Base-by-base conservation (phyloP, 1,139 yeast genomes). In the Nematodospora anomalae region DNA sequence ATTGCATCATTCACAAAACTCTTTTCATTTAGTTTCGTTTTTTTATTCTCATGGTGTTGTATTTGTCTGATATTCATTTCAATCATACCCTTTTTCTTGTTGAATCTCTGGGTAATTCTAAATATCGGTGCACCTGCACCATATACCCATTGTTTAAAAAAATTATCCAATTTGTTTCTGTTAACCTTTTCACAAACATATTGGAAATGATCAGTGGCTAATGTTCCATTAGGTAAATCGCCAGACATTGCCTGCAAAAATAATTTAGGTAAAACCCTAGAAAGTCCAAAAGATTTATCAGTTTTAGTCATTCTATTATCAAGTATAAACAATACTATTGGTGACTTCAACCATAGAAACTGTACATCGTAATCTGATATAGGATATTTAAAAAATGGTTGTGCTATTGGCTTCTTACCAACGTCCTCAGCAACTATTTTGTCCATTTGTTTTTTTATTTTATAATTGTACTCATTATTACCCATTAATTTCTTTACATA, bases 221-320 rank as follows among this genome's bases (percentile, higher is more conserved):
- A 59, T 3, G 80, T 71, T n/a, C 94, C 87, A 51, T 86, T 85
- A 16, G 77, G 77, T 35, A 90, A 64, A 50, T 92, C 98, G 12
- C 96, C 96, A 3, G 96, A 86, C 94, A 94, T 88, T 0, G 96
- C 95, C 56, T 92, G 97, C 28, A 94, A 65, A 51, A 92, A 88
- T 16, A 94, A 67, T 52, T 90, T 92, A 0, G 98, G 97, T 27
- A 94, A 74, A 0, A 89, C 97, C 44, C 98, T 77, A 1, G 92
- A 80, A 42, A 94, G 68, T 2, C 98, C 98, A 58, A 92, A 84
- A 0, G 96, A 85, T 48, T 90, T 82, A 55, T 94, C 98, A 1
- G 97, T 88, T 53, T 92, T 92, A 0, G 97, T 90, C 95, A 94
- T 88, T 45, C 98, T 69, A 38, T 87, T 76, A 57, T 94, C 97